Evolutionary conservation across 75 land plant species (phyloP).

Genomic region (Ceratopteris richardii): DNA sequence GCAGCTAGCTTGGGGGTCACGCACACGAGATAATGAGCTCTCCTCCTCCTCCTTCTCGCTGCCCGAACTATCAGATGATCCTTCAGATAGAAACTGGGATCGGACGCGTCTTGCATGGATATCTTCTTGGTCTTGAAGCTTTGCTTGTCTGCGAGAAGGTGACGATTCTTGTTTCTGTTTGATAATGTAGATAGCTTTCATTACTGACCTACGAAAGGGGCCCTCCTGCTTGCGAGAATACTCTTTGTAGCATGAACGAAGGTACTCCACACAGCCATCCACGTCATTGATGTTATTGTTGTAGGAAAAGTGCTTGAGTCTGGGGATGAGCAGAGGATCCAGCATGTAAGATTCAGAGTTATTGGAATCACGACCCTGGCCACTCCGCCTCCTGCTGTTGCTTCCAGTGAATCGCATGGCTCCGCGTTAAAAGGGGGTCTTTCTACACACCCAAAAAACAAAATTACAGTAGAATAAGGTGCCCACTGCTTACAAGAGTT

Average conservation of each 20-base stretch:
- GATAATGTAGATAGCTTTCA: slow-evolving; percentile 13
- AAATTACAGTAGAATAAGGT: no score
- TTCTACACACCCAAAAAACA: no score
- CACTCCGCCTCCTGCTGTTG: neutral
- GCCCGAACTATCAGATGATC: neutral
- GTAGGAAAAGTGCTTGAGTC: slow-evolving; percentile 33
- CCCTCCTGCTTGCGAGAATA: slow-evolving; percentile 39
- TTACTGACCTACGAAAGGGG: slow-evolving; percentile 33
- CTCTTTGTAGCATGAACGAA: slow-evolving; percentile 34
- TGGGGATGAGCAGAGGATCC: slow-evolving; percentile 17
- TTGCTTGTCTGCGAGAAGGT: neutral
- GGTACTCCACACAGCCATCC: slow-evolving; percentile 23
- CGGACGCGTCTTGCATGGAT: slow-evolving; percentile 4
- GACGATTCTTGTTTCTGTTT: neutral
- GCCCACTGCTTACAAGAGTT: no score
- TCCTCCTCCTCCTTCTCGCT: neutral
- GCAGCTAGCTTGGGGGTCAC: neutral
- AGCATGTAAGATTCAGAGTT: neutral
- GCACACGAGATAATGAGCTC: neutral
- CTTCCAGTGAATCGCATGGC: neutral
- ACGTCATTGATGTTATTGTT: slow-evolving; percentile 20
- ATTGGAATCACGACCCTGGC: neutral
- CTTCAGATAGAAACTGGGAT: slow-evolving; percentile 4
- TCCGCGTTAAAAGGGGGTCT: no score
- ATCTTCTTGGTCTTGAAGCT: slow-evolving; percentile 6